These are phyloP conservation scores for Macrotyloma uniflorum DNA, from an alignment of 306 rosid species.

Conservation along the genomic window DNA sequence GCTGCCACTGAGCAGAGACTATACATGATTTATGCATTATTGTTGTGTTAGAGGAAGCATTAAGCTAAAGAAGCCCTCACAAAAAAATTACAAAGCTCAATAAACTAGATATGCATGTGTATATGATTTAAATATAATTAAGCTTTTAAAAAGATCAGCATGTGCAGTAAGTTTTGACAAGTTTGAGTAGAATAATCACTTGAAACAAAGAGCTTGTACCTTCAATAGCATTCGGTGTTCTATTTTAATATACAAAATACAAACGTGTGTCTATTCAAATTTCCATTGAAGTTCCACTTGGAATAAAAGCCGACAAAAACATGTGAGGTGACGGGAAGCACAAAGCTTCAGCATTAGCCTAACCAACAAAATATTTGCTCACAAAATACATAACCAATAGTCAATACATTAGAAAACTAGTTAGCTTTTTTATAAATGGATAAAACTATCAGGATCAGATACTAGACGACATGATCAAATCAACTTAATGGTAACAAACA, in stretches of 20 bases:
- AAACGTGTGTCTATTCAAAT: conserved; percentile 29
- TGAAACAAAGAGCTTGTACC: conserved; percentile 38
- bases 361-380: conserved; percentile 42
- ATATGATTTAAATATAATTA: not conserved
- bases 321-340: conserved; percentile 60
- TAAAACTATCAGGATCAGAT: conserved; percentile 50
- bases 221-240: conserved; percentile 9
- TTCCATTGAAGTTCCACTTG: conserved; percentile 41
- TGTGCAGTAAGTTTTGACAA: conserved; percentile 35
- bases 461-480: conserved; percentile 50
- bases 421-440: conserved; percentile 44
- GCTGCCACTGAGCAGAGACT: conserved; percentile 27
- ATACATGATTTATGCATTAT: conserved; percentile 36
- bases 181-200: conserved; percentile 24
- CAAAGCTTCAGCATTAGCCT: conserved; percentile 57
- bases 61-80: not conserved
- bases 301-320: conserved; percentile 54
- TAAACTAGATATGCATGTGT: conserved; percentile 22
- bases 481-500: conserved; percentile 46
- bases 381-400: not conserved
- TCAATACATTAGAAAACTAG: conserved; percentile 20
- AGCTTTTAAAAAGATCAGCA: conserved; percentile 21
- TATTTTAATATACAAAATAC: conserved; percentile 27
- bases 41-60: conserved; percentile 38
- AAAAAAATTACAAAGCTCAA: conserved; percentile 29